Percentiles rank a stretch among this genome's conserved stretches.
Evolutionary conservation across 2,329 filamentous ascomycete species (phyloP).

Genomic region (Aspergillus ruber): DNA sequence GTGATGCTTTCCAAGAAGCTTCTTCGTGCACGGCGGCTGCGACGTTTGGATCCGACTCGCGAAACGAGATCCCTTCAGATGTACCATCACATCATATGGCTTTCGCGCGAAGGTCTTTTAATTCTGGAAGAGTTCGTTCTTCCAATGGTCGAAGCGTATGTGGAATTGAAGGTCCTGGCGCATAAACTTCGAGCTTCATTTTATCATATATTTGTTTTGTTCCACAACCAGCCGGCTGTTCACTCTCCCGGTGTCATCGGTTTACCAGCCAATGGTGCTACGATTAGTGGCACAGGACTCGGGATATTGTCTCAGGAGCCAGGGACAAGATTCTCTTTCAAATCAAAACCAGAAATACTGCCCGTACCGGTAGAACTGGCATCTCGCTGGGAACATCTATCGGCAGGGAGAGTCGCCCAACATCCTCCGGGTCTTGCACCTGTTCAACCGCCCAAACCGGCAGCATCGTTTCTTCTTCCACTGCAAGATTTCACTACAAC

Average conservation of each 20-base stretch:
- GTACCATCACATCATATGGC: constrained; percentile 90
- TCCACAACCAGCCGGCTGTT: constrained; percentile 82
- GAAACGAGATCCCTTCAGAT: constrained; percentile 75
- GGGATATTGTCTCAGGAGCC: constrained; percentile 14
- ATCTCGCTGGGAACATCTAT: background rate
- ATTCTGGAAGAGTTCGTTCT: constrained; percentile 82
- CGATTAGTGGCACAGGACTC: constrained; percentile 23
- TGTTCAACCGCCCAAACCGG: constrained; percentile 27
- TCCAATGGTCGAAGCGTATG: constrained; percentile 71
- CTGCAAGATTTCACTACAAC: constrained; percentile 73
- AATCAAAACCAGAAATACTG: constrained; percentile 11
- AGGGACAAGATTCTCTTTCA: constrained; percentile 13
- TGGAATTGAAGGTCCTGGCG: constrained; percentile 79
- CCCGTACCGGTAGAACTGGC: background rate
- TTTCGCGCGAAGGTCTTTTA: constrained; percentile 81
- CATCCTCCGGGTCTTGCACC: constrained; percentile 34
- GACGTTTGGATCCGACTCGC: constrained; percentile 70
- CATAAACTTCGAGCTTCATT: constrained; percentile 91
- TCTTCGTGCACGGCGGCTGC: constrained; percentile 72
- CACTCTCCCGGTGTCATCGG: constrained; percentile 52
- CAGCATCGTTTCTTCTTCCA: constrained; percentile 72
- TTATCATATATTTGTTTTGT: constrained; percentile 93
- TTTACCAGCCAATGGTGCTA: constrained; percentile 19
- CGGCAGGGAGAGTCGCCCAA: constrained; percentile 7
- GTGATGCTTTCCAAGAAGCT: constrained; percentile 81